A percentile compares a stretch with the other conserved stretches of the same genome.
Conservation (phyloP, 768 basidiomycete species). For the Coprinopsis cinerea region DNA sequence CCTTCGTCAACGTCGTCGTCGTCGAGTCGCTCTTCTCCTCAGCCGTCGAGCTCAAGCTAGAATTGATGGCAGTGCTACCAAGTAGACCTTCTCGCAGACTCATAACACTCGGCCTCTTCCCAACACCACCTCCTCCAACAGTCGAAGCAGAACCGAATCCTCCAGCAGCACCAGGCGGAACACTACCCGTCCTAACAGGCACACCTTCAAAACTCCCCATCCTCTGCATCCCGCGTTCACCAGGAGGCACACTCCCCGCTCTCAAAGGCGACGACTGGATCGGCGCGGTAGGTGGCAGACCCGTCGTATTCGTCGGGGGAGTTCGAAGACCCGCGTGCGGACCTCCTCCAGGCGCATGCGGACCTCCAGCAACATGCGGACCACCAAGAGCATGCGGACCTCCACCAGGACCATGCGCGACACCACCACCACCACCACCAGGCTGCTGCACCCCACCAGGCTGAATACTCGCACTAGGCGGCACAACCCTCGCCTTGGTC, state of each 20-base stretch:
- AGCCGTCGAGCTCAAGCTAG: neutral
- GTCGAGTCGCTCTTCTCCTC: slow-evolving; percentile 1
- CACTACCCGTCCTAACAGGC: neutral
- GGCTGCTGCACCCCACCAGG: too few species aligned
- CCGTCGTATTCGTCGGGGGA: neutral
- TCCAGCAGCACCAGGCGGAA: neutral
- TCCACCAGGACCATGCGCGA: too few species aligned
- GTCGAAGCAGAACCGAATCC: neutral
- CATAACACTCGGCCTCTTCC: neutral
- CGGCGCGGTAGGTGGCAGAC: neutral
- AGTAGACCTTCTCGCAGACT: slow-evolving; percentile 2
- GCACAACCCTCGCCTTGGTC: slow-evolving; percentile 4
- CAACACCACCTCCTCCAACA: neutral
- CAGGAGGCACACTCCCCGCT: neutral
- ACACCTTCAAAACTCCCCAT: too few species aligned
- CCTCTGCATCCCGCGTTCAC: neutral
- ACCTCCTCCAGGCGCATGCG: too few species aligned
- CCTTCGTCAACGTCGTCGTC: slow-evolving; percentile 7
- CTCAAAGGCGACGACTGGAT: neutral
- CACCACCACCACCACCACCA: too few species aligned
- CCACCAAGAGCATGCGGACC: too few species aligned
- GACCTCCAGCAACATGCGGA: too few species aligned
- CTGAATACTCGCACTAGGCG: too few species aligned
- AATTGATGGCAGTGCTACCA: slow-evolving; percentile 3
- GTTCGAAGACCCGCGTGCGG: too few species aligned